phyloP scores from a whole-genome alignment of 768 basidiomycete genomes.

The Pholiota conissans region DNA sequence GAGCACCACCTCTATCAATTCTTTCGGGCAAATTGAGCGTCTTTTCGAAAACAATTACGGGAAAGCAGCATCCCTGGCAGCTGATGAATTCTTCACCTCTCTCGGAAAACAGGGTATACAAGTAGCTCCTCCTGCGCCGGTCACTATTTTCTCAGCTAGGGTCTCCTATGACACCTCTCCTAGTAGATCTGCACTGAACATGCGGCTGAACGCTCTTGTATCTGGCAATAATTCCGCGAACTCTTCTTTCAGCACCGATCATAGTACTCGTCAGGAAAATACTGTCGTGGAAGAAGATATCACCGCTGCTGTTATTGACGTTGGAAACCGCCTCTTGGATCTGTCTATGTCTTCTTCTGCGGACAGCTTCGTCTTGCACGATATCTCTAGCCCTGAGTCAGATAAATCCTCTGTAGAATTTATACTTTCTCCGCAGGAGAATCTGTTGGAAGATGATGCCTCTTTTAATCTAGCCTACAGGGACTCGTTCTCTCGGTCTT shows the following conservation, averaged over 20 bases:
- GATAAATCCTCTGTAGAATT: neutral
- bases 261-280: neutral
- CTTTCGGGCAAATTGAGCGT: constrained; percentile 3
- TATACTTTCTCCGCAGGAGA: neutral
- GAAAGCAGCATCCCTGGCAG: neutral
- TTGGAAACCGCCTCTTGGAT: neutral
- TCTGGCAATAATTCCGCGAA: neutral
- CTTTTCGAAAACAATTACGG: constrained; percentile 6
- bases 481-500: too few relatives aligned
- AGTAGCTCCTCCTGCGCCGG: neutral
- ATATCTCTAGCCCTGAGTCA: neutral
- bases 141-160: neutral
- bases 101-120: neutral
- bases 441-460: neutral
- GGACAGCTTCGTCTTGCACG: neutral
- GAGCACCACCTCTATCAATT: constrained; percentile 1
- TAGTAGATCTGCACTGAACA: neutral
- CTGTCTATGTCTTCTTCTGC: neutral
- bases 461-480: neutral
- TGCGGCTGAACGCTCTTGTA: neutral
- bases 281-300: constrained; percentile 2
- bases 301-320: neutral
- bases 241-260: neutral
- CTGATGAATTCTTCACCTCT: neutral
- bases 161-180: neutral